These are phyloP conservation scores for Boletus barrowsii DNA, from an alignment of 768 basidiomycete genomes.

Conservation along the genomic window DNA sequence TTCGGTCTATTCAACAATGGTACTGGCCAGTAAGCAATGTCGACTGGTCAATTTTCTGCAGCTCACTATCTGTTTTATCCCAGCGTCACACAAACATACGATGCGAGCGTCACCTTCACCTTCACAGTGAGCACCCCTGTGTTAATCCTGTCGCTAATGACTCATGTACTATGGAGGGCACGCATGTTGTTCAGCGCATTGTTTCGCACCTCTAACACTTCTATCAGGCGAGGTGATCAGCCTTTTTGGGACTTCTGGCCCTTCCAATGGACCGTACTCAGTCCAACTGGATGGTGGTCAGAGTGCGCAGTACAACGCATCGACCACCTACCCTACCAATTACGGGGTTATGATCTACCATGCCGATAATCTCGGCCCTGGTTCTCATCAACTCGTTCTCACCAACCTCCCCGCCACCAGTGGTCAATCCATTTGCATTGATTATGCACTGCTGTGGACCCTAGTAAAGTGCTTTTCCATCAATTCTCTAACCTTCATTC, in stretches of 20 bases:
- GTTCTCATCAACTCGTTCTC: constrained; percentile 35
- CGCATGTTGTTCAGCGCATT: not conserved
- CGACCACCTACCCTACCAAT: constrained; percentile 16
- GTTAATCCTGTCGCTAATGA: not conserved
- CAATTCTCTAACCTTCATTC: not conserved
- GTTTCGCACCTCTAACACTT: not conserved
- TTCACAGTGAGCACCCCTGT: constrained; percentile 36
- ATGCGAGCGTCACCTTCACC: constrained; percentile 35
- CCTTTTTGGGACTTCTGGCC: constrained; percentile 43
- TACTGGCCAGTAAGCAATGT: constrained; percentile 38
- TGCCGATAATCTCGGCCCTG: constrained; percentile 38
- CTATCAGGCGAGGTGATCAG: constrained; percentile 41
- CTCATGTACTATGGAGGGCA: constrained; percentile 20
- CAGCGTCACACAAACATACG: constrained; percentile 36
- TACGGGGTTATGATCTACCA: constrained; percentile 34
- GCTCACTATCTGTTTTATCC: not conserved
- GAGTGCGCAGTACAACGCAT: constrained; percentile 18
- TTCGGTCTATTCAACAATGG: constrained; percentile 40
- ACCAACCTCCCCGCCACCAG: constrained; percentile 27
- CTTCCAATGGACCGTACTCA: constrained; percentile 34
- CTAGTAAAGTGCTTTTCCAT: constrained; percentile 15
- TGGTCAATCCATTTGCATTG: constrained; percentile 28
- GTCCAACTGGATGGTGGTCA: constrained; percentile 36
- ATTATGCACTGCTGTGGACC: constrained; percentile 32
- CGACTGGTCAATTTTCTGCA: not conserved